Conservation (phyloP, 257 asterid species). For the Solanum bukasovii region DNA sequence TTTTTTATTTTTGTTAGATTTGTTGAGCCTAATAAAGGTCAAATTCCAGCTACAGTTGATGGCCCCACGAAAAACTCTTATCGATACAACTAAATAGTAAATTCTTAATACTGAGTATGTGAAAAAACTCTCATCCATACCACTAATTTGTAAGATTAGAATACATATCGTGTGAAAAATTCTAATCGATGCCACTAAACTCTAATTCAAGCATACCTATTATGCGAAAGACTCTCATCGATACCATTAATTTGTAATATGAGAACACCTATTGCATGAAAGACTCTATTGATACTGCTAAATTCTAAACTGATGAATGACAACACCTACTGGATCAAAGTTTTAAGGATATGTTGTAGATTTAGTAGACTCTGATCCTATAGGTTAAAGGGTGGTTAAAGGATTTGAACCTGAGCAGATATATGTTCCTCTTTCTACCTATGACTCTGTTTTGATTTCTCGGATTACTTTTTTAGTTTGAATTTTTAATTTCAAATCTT, state of each 20-base stretch:
- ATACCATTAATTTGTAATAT: too few species aligned
- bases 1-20: not conserved
- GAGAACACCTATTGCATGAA: too few species aligned
- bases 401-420: constrained; percentile 80
- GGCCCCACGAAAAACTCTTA: constrained; percentile 26
- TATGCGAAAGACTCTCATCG: too few species aligned
- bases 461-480: constrained; percentile 40
- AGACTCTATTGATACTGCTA: too few species aligned
- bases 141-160: too few species aligned
- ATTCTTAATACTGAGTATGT: too few species aligned
- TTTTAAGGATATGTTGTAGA: constrained; percentile 72
- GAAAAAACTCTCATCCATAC: too few species aligned
- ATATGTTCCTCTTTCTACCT: constrained; percentile 63
- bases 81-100: too few species aligned
- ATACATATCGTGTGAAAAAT: too few species aligned
- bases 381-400: constrained; percentile 49
- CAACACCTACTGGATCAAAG: constrained; percentile 52
- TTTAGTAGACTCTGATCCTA: constrained; percentile 70
- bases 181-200: too few species aligned
- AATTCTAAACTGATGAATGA: constrained; percentile 42
- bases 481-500: not conserved
- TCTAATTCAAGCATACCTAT: too few species aligned
- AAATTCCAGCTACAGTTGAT: constrained; percentile 61
- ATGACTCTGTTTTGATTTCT: constrained; percentile 80
- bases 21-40: constrained; percentile 10